These are phyloP conservation scores for Backusella tarrabulga DNA, from an alignment of 192 early-diverging fungal species.

Conservation along the genomic window DNA sequence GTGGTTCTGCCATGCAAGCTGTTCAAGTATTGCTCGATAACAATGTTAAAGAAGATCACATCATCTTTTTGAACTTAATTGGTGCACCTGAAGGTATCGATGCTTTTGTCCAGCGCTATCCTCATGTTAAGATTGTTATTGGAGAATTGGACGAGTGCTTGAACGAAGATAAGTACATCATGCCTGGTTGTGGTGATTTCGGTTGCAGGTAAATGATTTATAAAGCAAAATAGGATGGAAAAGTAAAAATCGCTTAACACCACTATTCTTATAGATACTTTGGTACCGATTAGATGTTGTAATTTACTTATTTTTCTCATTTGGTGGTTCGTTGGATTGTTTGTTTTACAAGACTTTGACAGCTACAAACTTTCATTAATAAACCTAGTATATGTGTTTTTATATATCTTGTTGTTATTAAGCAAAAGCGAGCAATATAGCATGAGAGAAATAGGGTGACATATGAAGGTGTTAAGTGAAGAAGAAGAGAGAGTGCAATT, in stretches of 20 bases:
- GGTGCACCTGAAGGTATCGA: slow-evolving; percentile 82
- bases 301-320: not conserved
- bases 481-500: not conserved
- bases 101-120: slow-evolving; percentile 67
- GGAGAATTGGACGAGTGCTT: slow-evolving; percentile 83
- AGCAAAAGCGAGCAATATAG: not conserved
- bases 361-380: not conserved
- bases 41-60: slow-evolving; percentile 81
- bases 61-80: slow-evolving; percentile 91
- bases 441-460: not conserved
- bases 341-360: slow-evolving; percentile 1
- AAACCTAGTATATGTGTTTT: not conserved
- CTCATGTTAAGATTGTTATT: slow-evolving; percentile 84
- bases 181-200: slow-evolving; percentile 92
- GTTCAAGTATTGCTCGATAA: slow-evolving; percentile 84
- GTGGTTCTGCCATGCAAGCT: slow-evolving; percentile 91
- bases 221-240: not conserved
- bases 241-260: not conserved
- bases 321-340: not conserved
- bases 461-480: not conserved
- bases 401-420: not conserved
- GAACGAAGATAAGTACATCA: slow-evolving; percentile 82
- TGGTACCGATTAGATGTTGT: slow-evolving; percentile 21
- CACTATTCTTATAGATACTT: slow-evolving; percentile 14
- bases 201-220: slow-evolving; percentile 71